These are phyloP conservation scores for Pseudotsuga menziesii DNA, from an alignment of 75 land plant species.

Conservation along the genomic window DNA sequence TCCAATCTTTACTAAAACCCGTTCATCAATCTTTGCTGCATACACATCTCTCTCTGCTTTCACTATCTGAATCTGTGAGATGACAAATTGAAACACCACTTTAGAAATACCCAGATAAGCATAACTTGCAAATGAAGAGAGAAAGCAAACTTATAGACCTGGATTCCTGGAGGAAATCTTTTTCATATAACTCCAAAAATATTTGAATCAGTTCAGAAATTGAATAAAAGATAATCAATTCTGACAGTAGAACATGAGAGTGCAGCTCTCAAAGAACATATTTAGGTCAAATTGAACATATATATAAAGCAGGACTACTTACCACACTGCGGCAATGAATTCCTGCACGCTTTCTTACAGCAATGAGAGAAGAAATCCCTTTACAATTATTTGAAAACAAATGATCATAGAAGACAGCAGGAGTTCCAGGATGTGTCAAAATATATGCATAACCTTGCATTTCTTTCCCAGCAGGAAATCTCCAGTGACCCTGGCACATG, in stretches of 20 bases:
- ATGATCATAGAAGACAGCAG: conserved; percentile 72
- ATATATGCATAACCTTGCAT: conserved; percentile 89
- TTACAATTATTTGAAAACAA: conserved; percentile 41
- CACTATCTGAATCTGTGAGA: conserved; percentile 43
- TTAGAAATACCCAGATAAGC: neutral
- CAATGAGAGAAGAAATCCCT: conserved; percentile 37
- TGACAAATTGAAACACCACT: neutral
- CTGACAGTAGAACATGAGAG: neutral
- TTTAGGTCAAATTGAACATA: neutral
- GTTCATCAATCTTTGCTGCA: conserved; percentile 77
- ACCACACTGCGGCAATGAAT: conserved; percentile 62
- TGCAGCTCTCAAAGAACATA: neutral
- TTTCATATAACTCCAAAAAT: neutral
- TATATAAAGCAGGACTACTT: conserved; percentile 9
- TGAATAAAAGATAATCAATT: neutral
- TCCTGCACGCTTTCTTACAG: conserved; percentile 42
- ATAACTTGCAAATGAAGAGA: conserved; percentile 1
- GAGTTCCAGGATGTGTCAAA: conserved; percentile 86
- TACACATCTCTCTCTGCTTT: conserved; percentile 82
- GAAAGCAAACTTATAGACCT: neutral
- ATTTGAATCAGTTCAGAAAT: neutral
- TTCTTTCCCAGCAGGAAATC: conserved; percentile 78
- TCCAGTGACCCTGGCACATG: conserved; percentile 64
- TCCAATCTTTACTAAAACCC: conserved; percentile 77
- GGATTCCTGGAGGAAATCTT: neutral